Conservation (phyloP, 2,329 filamentous ascomycete species). For the Paecilomyces variotii region DNA sequence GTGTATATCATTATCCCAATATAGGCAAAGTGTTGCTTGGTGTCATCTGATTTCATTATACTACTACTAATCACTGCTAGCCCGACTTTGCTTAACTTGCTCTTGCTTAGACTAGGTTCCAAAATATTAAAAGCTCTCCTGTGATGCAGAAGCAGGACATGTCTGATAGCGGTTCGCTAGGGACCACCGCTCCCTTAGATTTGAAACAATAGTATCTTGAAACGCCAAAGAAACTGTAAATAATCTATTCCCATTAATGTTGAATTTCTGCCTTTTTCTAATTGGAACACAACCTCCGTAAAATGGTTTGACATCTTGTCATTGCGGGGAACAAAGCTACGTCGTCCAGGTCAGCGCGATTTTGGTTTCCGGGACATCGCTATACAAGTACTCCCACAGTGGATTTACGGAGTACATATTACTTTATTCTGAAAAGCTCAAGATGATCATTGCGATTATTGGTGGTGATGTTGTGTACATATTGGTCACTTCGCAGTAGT, state of each 20-base stretch:
- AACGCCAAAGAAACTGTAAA: background rate
- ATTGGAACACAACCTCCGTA: background rate
- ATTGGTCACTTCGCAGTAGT: background rate
- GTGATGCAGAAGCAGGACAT: background rate
- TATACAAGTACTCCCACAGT: background rate
- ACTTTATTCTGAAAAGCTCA: background rate
- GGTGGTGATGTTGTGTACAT: background rate
- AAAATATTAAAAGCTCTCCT: background rate
- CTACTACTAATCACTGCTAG: too few relatives aligned
- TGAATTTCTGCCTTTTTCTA: background rate
- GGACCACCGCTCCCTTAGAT: background rate
- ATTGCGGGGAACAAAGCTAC: background rate
- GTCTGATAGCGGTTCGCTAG: background rate
- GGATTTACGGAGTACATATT: background rate
- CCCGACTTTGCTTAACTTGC: too few relatives aligned
- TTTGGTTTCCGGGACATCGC: background rate
- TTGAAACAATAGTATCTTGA: background rate
- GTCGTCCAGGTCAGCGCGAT: background rate
- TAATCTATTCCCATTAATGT: background rate
- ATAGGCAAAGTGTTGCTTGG: too few relatives aligned
- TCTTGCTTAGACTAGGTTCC: too few relatives aligned
- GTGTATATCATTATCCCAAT: too few relatives aligned
- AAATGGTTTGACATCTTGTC: background rate
- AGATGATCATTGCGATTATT: background rate
- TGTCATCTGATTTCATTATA: too few relatives aligned